These are phyloP conservation scores for Moesziomyces sp. DNA, from an alignment of 1,284 basidiomycete species.

Conservation along the genomic window DNA sequence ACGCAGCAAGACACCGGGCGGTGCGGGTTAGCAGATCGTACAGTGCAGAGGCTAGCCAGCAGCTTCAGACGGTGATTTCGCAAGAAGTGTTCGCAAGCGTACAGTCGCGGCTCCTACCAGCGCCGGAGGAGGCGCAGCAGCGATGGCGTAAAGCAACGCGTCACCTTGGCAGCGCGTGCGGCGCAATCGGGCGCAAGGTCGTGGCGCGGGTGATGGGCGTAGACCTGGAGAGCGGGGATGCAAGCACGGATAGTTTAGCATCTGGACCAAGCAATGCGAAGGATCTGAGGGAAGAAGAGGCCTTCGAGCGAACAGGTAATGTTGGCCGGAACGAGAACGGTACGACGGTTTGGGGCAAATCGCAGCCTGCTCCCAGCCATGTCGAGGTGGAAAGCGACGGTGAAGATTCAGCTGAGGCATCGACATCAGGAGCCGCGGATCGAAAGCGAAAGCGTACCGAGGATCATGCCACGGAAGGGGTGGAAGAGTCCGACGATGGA, in stretches of 20 bases:
- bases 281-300: background rate
- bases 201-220: constrained; percentile 34
- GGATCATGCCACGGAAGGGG: background rate
- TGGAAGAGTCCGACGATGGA: constrained; percentile 12
- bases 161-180: constrained; percentile 10
- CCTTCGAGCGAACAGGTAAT: constrained; percentile 1
- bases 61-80: constrained; percentile 5
- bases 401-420: background rate
- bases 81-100: constrained; percentile 22
- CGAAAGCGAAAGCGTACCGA: constrained; percentile 10
- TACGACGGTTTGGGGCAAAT: constrained; percentile 37
- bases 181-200: constrained; percentile 10
- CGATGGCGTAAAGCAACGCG: constrained; percentile 22
- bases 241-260: constrained; percentile 19
- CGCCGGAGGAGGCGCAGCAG: constrained; percentile 5
- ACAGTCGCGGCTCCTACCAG: constrained; percentile 23
- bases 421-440: background rate
- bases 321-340: constrained; percentile 13
- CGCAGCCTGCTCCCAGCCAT: constrained; percentile 1
- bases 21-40: constrained; percentile 2
- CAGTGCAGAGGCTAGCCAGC: background rate
- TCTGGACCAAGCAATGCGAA: constrained; percentile 12
- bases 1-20: background rate
- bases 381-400: constrained; percentile 8
- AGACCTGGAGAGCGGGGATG: constrained; percentile 14